A percentile compares a stretch with the other conserved stretches of the same genome.
Conservation (phyloP, 2,329 filamentous ascomycete species). For the Xenoacremonium recifei region DNA sequence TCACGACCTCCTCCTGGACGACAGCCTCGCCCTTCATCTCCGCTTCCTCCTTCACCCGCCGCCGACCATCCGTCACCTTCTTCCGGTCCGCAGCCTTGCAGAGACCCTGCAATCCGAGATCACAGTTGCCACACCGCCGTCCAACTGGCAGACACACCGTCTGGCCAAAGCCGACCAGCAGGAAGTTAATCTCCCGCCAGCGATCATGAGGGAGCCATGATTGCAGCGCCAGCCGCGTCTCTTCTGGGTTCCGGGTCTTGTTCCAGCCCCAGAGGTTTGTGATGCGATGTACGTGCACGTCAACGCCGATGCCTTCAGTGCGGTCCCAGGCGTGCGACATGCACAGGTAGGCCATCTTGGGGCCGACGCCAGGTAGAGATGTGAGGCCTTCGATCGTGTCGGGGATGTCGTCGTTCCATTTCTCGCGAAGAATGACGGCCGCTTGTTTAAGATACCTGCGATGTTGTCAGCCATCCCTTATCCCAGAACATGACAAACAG, state of each 20-base stretch:
- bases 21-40: conserved; percentile 23
- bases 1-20: conserved; percentile 20
- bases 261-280: conserved; percentile 95
- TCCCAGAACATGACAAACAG: neutral
- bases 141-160: conserved; percentile 80
- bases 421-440: conserved; percentile 69
- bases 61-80: conserved; percentile 59
- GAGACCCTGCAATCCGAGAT: conserved; percentile 70
- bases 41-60: conserved; percentile 32
- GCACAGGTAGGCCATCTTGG: conserved; percentile 92
- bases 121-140: conserved; percentile 80
- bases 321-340: conserved; percentile 68
- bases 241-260: conserved; percentile 76
- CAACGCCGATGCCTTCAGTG: conserved; percentile 80
- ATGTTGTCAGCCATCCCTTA: conserved; percentile 14
- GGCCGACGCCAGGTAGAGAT: conserved; percentile 80
- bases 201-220: conserved; percentile 79
- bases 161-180: conserved; percentile 87
- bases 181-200: conserved; percentile 90
- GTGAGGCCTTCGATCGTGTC: conserved; percentile 72
- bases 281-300: conserved; percentile 93
- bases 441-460: conserved; percentile 66
- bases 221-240: conserved; percentile 73
- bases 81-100: conserved; percentile 71
- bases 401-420: conserved; percentile 75